Conservation (phyloP, 495 filamentous ascomycete genomes). For the Lichenothelia convexa region DNA sequence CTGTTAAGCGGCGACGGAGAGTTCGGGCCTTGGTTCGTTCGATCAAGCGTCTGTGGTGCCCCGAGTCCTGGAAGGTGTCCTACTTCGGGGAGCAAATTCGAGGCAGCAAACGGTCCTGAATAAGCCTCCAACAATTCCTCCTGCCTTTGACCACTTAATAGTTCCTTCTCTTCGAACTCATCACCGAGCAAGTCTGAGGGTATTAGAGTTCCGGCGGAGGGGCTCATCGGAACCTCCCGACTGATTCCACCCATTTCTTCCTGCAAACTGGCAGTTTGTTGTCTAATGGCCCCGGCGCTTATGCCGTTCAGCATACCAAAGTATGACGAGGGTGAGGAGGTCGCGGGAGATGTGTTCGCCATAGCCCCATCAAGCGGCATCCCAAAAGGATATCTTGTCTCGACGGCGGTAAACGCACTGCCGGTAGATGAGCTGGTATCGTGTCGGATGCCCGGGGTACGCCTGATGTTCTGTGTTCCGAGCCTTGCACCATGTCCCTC, state of each 20-base stretch:
- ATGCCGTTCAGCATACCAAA: slow-evolving; percentile 24
- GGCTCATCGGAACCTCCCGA: slow-evolving; percentile 22
- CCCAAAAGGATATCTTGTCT: too few relatives aligned
- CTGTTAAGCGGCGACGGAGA: slow-evolving; percentile 19
- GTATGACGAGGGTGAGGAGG: slow-evolving; percentile 11
- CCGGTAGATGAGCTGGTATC: slow-evolving; percentile 7
- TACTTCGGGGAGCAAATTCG: too few relatives aligned
- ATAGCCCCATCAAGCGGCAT: slow-evolving; percentile 12
- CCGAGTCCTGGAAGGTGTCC: slow-evolving; percentile 11
- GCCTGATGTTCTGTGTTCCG: not conserved
- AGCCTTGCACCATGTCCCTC: not conserved
- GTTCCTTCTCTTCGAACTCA: slow-evolving; percentile 8
- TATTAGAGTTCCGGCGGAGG: slow-evolving; percentile 20
- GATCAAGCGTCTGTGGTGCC: slow-evolving; percentile 12
- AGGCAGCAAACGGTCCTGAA: slow-evolving; percentile 4
- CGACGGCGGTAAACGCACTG: slow-evolving; percentile 9
- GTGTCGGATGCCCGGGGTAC: slow-evolving; percentile 5
- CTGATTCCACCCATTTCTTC: slow-evolving; percentile 19
- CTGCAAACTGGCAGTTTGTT: slow-evolving; percentile 8
- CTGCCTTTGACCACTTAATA: slow-evolving; percentile 7
- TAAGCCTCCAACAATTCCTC: slow-evolving; percentile 7
- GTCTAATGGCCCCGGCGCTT: slow-evolving; percentile 2
- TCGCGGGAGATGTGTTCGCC: slow-evolving; percentile 12
- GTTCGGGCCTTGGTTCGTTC: slow-evolving; percentile 10
- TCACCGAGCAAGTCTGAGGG: slow-evolving; percentile 23